Evolutionary conservation across 2,329 filamentous ascomycete species (phyloP).

Genomic region (Cladophialophora chaetospira): DNA sequence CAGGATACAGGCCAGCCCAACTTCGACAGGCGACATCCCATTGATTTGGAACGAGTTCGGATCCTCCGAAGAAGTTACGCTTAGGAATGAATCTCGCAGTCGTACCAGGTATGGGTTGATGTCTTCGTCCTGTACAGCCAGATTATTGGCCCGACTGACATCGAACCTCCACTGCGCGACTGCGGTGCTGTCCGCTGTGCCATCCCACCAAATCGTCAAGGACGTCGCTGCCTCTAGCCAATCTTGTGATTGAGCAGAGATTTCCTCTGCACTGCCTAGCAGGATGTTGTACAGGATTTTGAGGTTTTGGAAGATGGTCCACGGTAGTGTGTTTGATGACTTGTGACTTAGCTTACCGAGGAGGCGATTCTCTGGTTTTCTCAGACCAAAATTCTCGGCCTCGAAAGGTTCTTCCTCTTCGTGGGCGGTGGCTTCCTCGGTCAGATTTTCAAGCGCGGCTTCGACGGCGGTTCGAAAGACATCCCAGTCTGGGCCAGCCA

Average conservation of each 20-base stretch:
- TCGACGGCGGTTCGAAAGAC: conserved; percentile 76
- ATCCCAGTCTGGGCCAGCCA: conserved; percentile 78
- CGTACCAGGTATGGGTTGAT: conserved; percentile 72
- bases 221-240: conserved; percentile 89
- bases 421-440: conserved; percentile 76
- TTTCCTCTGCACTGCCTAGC: conserved; percentile 72
- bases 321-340: conserved; percentile 28
- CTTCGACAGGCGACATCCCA: conserved; percentile 72
- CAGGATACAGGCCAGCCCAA: conserved; percentile 78
- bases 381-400: conserved; percentile 50
- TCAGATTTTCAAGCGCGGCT: conserved; percentile 69
- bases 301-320: conserved; percentile 75
- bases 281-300: conserved; percentile 78
- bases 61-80: conserved; percentile 65
- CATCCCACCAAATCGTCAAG: conserved; percentile 90
- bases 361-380: conserved; percentile 23
- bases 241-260: conserved; percentile 77
- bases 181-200: conserved; percentile 61
- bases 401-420: conserved; percentile 55
- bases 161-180: conserved; percentile 45
- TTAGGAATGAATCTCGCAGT: conserved; percentile 69
- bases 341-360: conserved; percentile 22
- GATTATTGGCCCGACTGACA: conserved; percentile 46
- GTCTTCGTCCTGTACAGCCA: conserved; percentile 35
- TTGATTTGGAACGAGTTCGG: conserved; percentile 69